These are phyloP conservation scores for Streptanthus diversifolius DNA, from an alignment of 345 rosid species.

Conservation along the genomic window DNA sequence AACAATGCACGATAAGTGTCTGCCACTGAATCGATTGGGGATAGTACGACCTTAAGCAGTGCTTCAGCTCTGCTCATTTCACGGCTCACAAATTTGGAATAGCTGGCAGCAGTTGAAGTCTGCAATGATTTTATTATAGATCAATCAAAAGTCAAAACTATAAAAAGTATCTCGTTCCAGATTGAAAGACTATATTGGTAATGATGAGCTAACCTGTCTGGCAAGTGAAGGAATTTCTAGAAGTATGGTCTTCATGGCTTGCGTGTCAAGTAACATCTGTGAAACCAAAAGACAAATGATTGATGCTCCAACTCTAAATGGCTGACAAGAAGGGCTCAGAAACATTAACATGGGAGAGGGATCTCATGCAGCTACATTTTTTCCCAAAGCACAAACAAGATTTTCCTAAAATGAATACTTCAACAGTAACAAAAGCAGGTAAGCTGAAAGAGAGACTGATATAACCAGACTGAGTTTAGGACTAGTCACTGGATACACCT, in stretches of 20 bases:
- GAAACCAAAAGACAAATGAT: constrained; percentile 22
- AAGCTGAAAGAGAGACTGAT: neutral
- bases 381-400: neutral
- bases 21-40: constrained; percentile 94
- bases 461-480: constrained; percentile 5
- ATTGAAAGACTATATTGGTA: neutral
- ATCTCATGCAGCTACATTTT: neutral
- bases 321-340: constrained; percentile 6
- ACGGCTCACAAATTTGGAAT: constrained; percentile 91
- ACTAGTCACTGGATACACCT: neutral
- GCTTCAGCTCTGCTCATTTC: constrained; percentile 99
- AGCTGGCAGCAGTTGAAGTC: constrained; percentile 85
- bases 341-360: neutral
- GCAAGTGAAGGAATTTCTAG: constrained; percentile 93
- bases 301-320: neutral
- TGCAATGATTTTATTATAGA: constrained; percentile 26
- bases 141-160: constrained; percentile 2
- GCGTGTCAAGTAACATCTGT: constrained; percentile 97
- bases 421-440: neutral
- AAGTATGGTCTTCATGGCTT: constrained; percentile 95
- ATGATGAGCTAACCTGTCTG: constrained; percentile 63
- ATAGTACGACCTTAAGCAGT: constrained; percentile 93
- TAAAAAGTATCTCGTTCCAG: neutral
- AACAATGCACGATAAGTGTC: constrained; percentile 93
- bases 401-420: neutral